Base-by-base conservation (phyloP, 768 basidiomycete species). In the Mycena pura region DNA sequence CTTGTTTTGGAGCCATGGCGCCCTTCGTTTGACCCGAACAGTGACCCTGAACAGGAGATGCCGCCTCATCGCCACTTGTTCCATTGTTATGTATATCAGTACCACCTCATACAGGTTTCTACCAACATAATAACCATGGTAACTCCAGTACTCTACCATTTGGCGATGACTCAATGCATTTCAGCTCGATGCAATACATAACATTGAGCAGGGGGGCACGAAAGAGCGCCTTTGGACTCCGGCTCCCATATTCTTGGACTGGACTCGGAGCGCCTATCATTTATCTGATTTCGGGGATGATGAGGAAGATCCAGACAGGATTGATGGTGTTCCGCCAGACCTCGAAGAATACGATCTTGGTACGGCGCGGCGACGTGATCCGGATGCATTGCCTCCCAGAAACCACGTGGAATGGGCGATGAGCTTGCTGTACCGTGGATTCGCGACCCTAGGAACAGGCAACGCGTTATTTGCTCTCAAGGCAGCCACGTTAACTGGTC, bases 71-170 rank as follows among this genome's bases (percentile, higher is more conserved):
- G 86, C 38, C 85, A 87, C 69, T 76, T 93, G 8, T 93, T 93
- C 65, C 77, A 90, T 56, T 89, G 87, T 48, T 92, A 88, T 65
- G 83, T 90, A 27, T 92, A 90, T 69, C 89, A 93, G 56, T 84
- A 82, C 63, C 83, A 83, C 63, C 68, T 82, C 28, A 74, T 80
- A 22, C 79, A 78, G 49, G 73, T 80, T 28, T 68, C 78, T 1
- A 68, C 54, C 3, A 73, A 78, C 41, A 57, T 81, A 0, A 57
- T 78, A 11, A 77, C 79, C 45, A 81, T 81, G 79, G 82, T 82
- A 51, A 39, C 76, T 65, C 17, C 8, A 27, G 21, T 29, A 36
- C 17, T 27, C 21, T 44, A 13, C 28, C 39, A 19, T 38, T 31
- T 5, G 22, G 41, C 2, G 25, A 41, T 55, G 47, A 34, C 44